Percentiles rank a stretch among this genome's conserved stretches.
These are phyloP conservation scores for Carex pumila DNA, from an alignment of 176 grass and related monocot species.

Conservation along the genomic window DNA sequence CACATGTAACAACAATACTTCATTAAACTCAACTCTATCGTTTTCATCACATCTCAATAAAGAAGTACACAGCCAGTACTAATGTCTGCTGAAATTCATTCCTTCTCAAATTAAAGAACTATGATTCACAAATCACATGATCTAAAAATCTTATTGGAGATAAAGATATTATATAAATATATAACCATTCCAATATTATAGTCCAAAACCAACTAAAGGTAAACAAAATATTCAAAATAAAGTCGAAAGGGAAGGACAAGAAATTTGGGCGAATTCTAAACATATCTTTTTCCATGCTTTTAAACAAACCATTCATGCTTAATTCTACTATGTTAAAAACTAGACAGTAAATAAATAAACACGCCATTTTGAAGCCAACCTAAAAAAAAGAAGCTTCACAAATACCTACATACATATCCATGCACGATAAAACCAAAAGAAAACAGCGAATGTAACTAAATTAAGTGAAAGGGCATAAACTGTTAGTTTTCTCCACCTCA, in stretches of 20 bases:
- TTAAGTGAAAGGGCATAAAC: constrained; percentile 9
- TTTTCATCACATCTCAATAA: not conserved
- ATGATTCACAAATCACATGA: constrained; percentile 11
- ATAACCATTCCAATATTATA: not conserved
- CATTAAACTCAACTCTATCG: not conserved
- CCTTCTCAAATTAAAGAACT: not conserved
- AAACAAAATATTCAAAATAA: constrained; percentile 15
- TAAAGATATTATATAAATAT: not conserved
- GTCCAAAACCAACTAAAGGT: constrained; percentile 3
- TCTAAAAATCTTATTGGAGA: not conserved
- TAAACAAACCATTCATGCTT: constrained; percentile 15
- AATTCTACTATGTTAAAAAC: constrained; percentile 15
- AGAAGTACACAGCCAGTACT: constrained; percentile 1
- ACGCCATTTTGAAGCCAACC: constrained; percentile 24
- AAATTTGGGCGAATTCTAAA: not conserved
- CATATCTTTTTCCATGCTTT: constrained; percentile 9
- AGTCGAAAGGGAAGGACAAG: not conserved
- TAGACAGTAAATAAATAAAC: constrained; percentile 22
- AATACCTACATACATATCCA: constrained; percentile 19
- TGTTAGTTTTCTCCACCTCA: constrained; percentile 21
- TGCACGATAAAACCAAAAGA: not conserved
- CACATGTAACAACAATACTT: constrained; percentile 4
- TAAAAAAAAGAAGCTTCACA: constrained; percentile 25
- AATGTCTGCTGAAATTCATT: not conserved
- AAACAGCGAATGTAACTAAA: constrained; percentile 7